Evolutionary conservation across 495 filamentous ascomycete genomes (phyloP).

Genomic region (Penicillium pancosmium): DNA sequence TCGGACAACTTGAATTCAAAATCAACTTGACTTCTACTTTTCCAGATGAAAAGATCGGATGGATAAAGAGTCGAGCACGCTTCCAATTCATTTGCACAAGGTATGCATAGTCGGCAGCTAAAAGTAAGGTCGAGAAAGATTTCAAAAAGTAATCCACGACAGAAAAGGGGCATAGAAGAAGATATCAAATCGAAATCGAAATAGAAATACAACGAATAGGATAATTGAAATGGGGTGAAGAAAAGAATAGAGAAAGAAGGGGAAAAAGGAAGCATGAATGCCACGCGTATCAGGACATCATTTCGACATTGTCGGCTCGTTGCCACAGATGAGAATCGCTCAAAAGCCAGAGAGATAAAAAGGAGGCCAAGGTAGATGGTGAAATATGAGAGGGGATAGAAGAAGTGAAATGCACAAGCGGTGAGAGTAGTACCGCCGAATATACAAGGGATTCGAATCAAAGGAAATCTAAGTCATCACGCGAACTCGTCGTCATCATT

Average conservation of each 20-base stretch:
- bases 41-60: not conserved
- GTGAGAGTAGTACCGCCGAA: not conserved
- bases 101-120: slow-evolving; percentile 8
- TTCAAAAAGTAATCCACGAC: slow-evolving; percentile 3
- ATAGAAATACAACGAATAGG: slow-evolving; percentile 18
- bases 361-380: slow-evolving; percentile 13
- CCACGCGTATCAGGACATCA: slow-evolving; percentile 41
- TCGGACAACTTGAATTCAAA: not conserved
- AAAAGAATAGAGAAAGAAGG: slow-evolving; percentile 7
- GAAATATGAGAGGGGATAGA: slow-evolving; percentile 3
- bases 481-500: slow-evolving; percentile 49
- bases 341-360: slow-evolving; percentile 31
- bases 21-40: not conserved
- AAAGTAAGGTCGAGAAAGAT: slow-evolving; percentile 9
- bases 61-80: not conserved
- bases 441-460: slow-evolving; percentile 9
- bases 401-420: not conserved
- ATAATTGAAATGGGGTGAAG: not conserved
- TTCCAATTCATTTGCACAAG: slow-evolving; percentile 18
- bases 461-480: slow-evolving; percentile 23
- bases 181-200: slow-evolving; percentile 1
- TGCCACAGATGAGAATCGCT: slow-evolving; percentile 45
- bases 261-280: slow-evolving; percentile 27
- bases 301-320: slow-evolving; percentile 48
- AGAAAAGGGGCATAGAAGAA: slow-evolving; percentile 9